These are phyloP conservation scores for Vigna angularis DNA, from an alignment of 306 rosid genomes.

Conservation along the genomic window DNA sequence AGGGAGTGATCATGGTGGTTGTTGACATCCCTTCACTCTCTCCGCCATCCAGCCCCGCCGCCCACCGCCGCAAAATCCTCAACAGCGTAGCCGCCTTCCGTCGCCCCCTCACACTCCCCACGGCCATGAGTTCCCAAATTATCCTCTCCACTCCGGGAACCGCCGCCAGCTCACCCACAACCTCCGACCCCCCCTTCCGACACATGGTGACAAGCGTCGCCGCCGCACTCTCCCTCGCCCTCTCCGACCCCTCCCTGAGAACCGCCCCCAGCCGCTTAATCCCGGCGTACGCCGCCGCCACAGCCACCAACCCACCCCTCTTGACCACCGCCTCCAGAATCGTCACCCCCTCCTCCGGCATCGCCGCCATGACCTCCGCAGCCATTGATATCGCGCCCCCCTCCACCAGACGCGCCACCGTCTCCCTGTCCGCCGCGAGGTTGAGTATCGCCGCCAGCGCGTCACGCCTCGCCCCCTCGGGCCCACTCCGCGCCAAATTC, in stretches of 20 bases:
- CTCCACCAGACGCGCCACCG: conserved; percentile 67
- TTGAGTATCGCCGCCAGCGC: conserved; percentile 83
- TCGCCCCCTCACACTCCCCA: conserved; percentile 70
- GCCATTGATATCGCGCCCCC: conserved; percentile 69
- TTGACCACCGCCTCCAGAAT: conserved; percentile 80
- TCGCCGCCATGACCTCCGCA: conserved; percentile 53
- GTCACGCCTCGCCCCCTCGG: conserved; percentile 60
- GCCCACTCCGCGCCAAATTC: conserved; percentile 69
- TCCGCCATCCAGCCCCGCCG: conserved; percentile 69
- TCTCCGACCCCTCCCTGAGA: conserved; percentile 78
- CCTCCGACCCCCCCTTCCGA: conserved; percentile 79
- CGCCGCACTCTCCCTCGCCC: conserved; percentile 85
- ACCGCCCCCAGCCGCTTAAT: conserved; percentile 61
- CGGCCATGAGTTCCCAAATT: conserved; percentile 87
- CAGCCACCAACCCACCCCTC: conserved; percentile 78
- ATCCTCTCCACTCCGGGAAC: conserved; percentile 80
- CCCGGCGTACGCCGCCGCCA: conserved; percentile 61
- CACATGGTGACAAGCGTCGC: conserved; percentile 83
- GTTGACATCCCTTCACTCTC: conserved; percentile 46
- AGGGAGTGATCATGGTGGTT: conserved; percentile 18
- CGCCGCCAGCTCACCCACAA: conserved; percentile 78
- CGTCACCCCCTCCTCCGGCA: conserved; percentile 81
- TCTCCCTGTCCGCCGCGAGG: conserved; percentile 76
- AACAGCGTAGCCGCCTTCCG: conserved; percentile 86
- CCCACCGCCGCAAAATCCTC: conserved; percentile 85